Base-by-base conservation (phyloP, 805 yeast genomes). In the Candida adriatica region DNA sequence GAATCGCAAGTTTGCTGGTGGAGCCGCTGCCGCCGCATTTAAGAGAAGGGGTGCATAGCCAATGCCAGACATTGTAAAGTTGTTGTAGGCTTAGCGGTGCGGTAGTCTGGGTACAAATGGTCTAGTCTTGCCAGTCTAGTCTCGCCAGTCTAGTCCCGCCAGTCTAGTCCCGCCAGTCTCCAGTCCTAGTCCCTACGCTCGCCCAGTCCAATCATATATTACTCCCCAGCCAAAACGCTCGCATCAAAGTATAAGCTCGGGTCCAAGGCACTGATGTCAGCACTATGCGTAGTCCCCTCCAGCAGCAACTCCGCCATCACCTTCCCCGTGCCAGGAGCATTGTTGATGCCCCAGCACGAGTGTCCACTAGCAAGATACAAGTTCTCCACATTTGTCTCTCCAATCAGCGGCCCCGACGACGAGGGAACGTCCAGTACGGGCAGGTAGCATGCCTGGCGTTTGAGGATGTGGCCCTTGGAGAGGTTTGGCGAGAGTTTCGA, bases 321-420 rank as follows among this genome's bases (percentile, higher is more conserved):
- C 51, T 85, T 76, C n/a, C 98, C 98, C 0, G 96, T 88, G 4
- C 83, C 96, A 1, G 96, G 96, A 0, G 96, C 96, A 57, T 92
- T 90, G 61, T 90, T 92, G 41, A 90, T 92, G 15, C 98, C 98
- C 98, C 98, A 90, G 60, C 97, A 92, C 11, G 95, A 82, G 58
- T 90, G 98, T 0, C 97, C 98, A 11, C 90, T 74, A 3, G 96
- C 95, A 34, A 90, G 56, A 46, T 64, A 82, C 39, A 90, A 62
- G 38, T 79, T 77, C 15, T 71, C 74, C 6, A 88, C 94, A 49
- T 87, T 87, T 0, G 97, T 90, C 47, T 84, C 90, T 27, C 98
- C 98, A 45, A 90, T 79, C 33, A 92, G 64, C 0, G 98, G 98
- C 6, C 98, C 98, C 2, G 90, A 75, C 24, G 85, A 74, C 5